Percentiles rank a stretch among this genome's conserved stretches.
Conservation (phyloP, 805 yeast species). For the Teunomyces lycoperdinae region DNA sequence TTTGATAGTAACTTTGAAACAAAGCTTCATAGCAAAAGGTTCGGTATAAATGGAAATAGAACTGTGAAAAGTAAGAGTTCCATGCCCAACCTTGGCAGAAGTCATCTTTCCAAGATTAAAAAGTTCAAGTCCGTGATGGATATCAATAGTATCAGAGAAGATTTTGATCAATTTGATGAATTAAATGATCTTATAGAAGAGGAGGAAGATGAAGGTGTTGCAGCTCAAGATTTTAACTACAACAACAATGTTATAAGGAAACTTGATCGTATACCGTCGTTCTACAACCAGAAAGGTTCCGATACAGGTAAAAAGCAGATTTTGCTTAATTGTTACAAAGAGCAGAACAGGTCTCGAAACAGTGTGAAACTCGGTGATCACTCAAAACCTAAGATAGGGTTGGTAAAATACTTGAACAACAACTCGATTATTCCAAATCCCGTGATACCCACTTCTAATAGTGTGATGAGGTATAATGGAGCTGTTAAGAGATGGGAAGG, state of each 20-base stretch:
- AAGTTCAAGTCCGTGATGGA: constrained; percentile 36
- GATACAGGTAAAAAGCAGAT: constrained; percentile 19
- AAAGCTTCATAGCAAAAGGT: neutral
- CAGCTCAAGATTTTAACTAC: constrained; percentile 26
- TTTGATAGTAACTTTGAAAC: constrained; percentile 21
- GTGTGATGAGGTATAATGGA: constrained; percentile 54
- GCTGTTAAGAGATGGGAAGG: constrained; percentile 59
- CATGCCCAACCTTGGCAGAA: constrained; percentile 18
- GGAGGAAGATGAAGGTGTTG: constrained; percentile 6
- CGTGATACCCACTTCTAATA: constrained; percentile 15
- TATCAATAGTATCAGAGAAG: constrained; percentile 12
- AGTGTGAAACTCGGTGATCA: neutral
- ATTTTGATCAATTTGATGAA: constrained; percentile 8
- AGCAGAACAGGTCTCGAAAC: constrained; percentile 1
- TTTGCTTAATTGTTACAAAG: constrained; percentile 27
- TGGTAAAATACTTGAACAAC: constrained; percentile 28
- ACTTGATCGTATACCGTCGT: constrained; percentile 42
- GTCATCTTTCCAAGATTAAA: constrained; percentile 11
- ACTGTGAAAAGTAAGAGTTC: constrained; percentile 14
- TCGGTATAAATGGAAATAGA: neutral
- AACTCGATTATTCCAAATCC: constrained; percentile 10
- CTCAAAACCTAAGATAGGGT: constrained; percentile 21
- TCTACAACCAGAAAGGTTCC: constrained; percentile 19
- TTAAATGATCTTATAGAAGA: constrained; percentile 6
- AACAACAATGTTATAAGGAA: constrained; percentile 34